Evolutionary conservation across 345 rosid species (phyloP), one percentile per base, ranked within the genome.

Genomic region (Boechera divaricarpa): DNA sequence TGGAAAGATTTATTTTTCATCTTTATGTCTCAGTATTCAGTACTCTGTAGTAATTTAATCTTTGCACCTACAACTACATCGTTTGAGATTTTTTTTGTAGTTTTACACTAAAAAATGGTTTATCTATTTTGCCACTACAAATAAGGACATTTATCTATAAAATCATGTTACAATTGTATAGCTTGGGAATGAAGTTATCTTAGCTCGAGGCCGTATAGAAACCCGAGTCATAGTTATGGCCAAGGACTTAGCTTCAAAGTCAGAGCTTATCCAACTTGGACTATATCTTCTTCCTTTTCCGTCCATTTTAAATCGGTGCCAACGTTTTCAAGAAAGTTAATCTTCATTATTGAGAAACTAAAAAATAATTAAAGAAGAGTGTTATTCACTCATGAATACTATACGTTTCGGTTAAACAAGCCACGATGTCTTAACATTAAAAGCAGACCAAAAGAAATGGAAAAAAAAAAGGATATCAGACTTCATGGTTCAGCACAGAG

Each of bases 141-240:
- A 29, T 55, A 53, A 26, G 10, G 54, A 16, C 28, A 49, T 49
- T 18, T 49, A 18, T 26, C 58, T 10, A 55, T 15, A 29, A 29
- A 55, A 29, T 12, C 63, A 32, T 65, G 52, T 72, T 52, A 55
- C 26, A 57, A 6, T 24, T 48, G 55, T 67, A 26, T 73, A 15
- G 73, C 52, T 57, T 75, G 55, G 36, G 47, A 29, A 10, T 12
- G 10, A 60, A 76, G 79, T 68, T 12, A 41, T 51, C 79, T 51
- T 76, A 60, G 54, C 55, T 52, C 63, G 74, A 76, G 79, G 55
- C 44, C 55, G 29, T 52, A 51, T 69, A 48, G 79, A 76, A 76
- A 51, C 29, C 52, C 54, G 74, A 76, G 79, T 49, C 73, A 59
- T 38, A 67, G 68, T 75, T 56, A 74, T 65, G 33, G 62, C 42